These are phyloP conservation scores for Candida dubliniensis DNA, from an alignment of 1,139 yeast species.

Conservation along the genomic window DNA sequence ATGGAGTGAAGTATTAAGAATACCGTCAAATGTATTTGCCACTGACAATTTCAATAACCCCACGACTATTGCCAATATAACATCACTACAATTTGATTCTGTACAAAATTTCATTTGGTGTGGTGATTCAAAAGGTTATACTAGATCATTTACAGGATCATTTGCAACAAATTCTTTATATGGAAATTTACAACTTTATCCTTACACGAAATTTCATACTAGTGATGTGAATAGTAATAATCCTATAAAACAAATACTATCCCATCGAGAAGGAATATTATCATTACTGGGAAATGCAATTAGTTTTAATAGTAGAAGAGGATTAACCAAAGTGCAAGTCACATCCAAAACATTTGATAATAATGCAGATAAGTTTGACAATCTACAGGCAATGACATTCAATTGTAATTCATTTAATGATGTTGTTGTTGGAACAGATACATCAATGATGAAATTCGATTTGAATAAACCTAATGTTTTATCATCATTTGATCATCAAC, in stretches of 20 bases:
- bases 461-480: slow-evolving; percentile 50
- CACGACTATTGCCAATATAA: slow-evolving; percentile 11
- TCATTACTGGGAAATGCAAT: slow-evolving; percentile 55
- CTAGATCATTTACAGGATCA: slow-evolving; percentile 31
- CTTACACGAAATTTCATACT: slow-evolving; percentile 55
- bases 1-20: slow-evolving; percentile 36
- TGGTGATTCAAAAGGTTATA: slow-evolving; percentile 59
- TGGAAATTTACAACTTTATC: slow-evolving; percentile 30
- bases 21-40: slow-evolving; percentile 10
- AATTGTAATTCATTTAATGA: slow-evolving; percentile 37
- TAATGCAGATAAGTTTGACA: slow-evolving; percentile 17
- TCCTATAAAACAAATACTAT: slow-evolving; percentile 50
- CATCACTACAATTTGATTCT: slow-evolving; percentile 63
- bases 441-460: slow-evolving; percentile 58
- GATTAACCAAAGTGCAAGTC: slow-evolving; percentile 45
- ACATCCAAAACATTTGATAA: slow-evolving; percentile 26
- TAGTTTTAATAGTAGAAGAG: slow-evolving; percentile 58
- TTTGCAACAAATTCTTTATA: slow-evolving; percentile 17
- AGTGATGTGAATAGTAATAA: slow-evolving; percentile 28
- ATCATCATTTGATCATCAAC: slow-evolving; percentile 27
- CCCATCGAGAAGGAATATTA: slow-evolving; percentile 58
- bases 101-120: slow-evolving; percentile 79
- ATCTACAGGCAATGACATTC: slow-evolving; percentile 38
- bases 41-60: slow-evolving; percentile 7
- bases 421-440: slow-evolving; percentile 35